Base-by-base conservation (phyloP, 352 stramenopile species). In the Phytophthora colocasiae region DNA sequence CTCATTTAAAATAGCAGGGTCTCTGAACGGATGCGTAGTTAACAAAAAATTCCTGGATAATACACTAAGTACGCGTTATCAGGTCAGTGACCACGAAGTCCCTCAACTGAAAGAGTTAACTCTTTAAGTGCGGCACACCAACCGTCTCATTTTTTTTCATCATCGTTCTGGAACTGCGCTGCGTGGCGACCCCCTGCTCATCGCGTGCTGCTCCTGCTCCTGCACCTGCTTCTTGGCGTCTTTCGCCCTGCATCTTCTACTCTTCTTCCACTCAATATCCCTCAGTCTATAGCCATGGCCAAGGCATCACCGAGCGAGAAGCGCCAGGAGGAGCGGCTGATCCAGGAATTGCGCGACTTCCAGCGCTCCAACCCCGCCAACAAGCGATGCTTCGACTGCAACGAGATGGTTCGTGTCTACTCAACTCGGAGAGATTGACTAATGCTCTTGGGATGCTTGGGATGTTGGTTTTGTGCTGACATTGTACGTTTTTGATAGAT, bases 371-470 rank as follows among this genome's bases (percentile, higher is more conserved):
- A 63, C 24, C 71, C 80, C 12, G 43, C 76, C 51, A 96, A 96
- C 57, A 89, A 89, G 43, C 82, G 84, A 36, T 96, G 89, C 81
- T 96, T 96, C 70, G 86, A 96, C 75, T 96, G 89, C 85, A 95
- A 95, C 61, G 89, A 96, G 55, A 96, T 96, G 89, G 89, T 96
- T 31, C 24, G 68, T 29, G 7, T 32, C 22, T 22, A 17, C 12
- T 1, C 26, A 12, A 3, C 5, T 2, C 19, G 24, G 3, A 43
- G 31, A 17, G 4, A 14, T 49, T 38, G 7, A 39, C 11, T 34
- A 17, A 7, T 7, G 29, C 12, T 4, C n/a, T 63, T 2, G 10
- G 47, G 4, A n/a, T 32, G 7, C n/a, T 63, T 2, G 10, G 47
- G 4, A n/a, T 32, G 7, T 58, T 22, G 24, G 17, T 59, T 5